Evolutionary conservation across 164 flowering plant species (phyloP).

Genomic region (Tetracentron sinense): DNA sequence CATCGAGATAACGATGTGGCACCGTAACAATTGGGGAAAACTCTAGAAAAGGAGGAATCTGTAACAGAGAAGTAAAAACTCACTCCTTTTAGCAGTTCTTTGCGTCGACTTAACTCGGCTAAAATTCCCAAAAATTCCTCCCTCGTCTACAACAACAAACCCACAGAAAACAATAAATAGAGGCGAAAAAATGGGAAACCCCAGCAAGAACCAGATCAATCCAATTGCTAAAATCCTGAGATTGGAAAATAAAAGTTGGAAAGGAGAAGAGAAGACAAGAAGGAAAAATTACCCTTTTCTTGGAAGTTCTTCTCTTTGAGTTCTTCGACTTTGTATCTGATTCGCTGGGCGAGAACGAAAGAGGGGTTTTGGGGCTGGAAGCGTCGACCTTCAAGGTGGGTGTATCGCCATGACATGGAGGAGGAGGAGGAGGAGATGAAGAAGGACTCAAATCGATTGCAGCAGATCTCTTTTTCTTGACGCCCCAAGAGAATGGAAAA

Average conservation of each 20-base stretch:
- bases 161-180: conserved; percentile 1
- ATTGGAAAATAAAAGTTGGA: background rate
- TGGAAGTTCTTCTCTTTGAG: conserved; percentile 15
- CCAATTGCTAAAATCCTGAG: too few species aligned
- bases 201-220: background rate
- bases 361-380: conserved; percentile 45
- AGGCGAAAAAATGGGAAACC: background rate
- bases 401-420: background rate
- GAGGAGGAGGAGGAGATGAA: background rate
- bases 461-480: conserved; percentile 39
- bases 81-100: conserved; percentile 29
- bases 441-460: conserved; percentile 6
- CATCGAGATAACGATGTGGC: too few species aligned
- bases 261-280: conserved; percentile 1
- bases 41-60: too few species aligned
- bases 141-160: conserved; percentile 27
- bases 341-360: conserved; percentile 44
- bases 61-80: conserved; percentile 12
- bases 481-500: conserved; percentile 31
- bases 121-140: conserved; percentile 24
- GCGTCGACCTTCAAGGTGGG: conserved; percentile 13
- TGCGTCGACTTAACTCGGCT: conserved; percentile 16
- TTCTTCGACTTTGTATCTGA: conserved; percentile 30
- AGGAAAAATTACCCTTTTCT: conserved; percentile 25
- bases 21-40: too few species aligned